Evolutionary conservation across 2,329 filamentous ascomycete species (phyloP).

Genomic region (Venturia effusa): DNA sequence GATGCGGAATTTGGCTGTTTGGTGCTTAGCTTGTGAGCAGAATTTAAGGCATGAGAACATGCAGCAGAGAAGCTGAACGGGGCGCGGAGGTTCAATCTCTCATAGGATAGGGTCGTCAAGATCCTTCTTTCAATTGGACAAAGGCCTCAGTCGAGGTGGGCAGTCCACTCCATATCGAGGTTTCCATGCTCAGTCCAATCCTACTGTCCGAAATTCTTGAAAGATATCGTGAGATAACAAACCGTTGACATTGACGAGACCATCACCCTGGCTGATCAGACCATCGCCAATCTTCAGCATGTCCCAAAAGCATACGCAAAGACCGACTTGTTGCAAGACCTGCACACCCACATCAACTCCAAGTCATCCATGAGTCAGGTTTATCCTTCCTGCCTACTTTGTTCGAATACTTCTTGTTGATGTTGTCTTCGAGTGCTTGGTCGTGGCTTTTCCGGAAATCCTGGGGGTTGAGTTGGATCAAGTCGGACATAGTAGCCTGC

Average conservation of each 20-base stretch:
- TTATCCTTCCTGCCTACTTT: constrained; percentile 44
- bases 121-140: no score
- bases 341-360: constrained; percentile 22
- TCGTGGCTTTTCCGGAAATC: constrained; percentile 77
- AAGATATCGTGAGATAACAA: constrained; percentile 16
- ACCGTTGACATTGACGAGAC: constrained; percentile 91
- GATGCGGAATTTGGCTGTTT: constrained; percentile 79
- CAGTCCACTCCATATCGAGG: no score
- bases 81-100: not conserved
- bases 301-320: constrained; percentile 91
- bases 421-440: constrained; percentile 86
- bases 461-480: constrained; percentile 83
- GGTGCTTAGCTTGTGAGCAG: constrained; percentile 1
- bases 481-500: constrained; percentile 85
- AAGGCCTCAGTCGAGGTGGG: no score
- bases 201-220: not conserved
- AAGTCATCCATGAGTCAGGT: not conserved
- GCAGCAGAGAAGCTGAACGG: not conserved
- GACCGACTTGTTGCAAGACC: constrained; percentile 86
- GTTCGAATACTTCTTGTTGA: constrained; percentile 95
- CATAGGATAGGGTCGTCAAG: no score
- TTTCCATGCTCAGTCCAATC: not conserved
- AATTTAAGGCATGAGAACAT: not conserved
- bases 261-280: constrained; percentile 83
- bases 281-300: constrained; percentile 83